phyloP scores from a whole-genome alignment of 495 filamentous ascomycete species.

The Halenospora varia region DNA sequence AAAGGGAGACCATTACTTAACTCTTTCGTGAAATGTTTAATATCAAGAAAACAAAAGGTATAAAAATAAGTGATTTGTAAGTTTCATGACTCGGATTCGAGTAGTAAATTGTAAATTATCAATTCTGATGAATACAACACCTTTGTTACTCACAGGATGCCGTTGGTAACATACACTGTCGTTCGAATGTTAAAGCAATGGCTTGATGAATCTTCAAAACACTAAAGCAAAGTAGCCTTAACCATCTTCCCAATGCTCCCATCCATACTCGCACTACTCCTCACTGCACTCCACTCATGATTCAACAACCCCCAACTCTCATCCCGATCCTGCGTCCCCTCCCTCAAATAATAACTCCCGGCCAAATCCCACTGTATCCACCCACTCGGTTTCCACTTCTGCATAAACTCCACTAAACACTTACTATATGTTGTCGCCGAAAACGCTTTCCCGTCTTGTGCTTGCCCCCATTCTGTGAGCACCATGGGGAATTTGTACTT shows the following conservation, averaged over 20 bases:
- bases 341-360: constrained; percentile 42
- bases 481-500: constrained; percentile 33
- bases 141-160: too few species aligned
- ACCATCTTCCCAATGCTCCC: constrained; percentile 25
- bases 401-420: constrained; percentile 32
- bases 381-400: constrained; percentile 30
- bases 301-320: constrained; percentile 36
- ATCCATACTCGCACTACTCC: constrained; percentile 20
- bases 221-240: constrained; percentile 12
- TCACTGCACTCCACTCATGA: constrained; percentile 24
- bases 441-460: constrained; percentile 11
- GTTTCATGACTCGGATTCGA: too few species aligned
- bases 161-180: too few species aligned
- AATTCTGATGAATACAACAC: too few species aligned
- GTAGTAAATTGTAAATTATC: too few species aligned
- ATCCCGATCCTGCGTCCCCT: constrained; percentile 38
- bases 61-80: too few species aligned
- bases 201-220: too few species aligned
- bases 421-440: constrained; percentile 29
- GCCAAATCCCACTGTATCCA: constrained; percentile 42
- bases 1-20: too few species aligned
- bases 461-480: constrained; percentile 37
- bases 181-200: too few species aligned
- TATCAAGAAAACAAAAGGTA: too few species aligned
- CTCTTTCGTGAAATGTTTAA: too few species aligned